Percentiles rank a stretch among this genome's conserved stretches.
These are phyloP conservation scores for Fusarium metavorans DNA, from an alignment of 2,329 filamentous ascomycete species.

Conservation along the genomic window DNA sequence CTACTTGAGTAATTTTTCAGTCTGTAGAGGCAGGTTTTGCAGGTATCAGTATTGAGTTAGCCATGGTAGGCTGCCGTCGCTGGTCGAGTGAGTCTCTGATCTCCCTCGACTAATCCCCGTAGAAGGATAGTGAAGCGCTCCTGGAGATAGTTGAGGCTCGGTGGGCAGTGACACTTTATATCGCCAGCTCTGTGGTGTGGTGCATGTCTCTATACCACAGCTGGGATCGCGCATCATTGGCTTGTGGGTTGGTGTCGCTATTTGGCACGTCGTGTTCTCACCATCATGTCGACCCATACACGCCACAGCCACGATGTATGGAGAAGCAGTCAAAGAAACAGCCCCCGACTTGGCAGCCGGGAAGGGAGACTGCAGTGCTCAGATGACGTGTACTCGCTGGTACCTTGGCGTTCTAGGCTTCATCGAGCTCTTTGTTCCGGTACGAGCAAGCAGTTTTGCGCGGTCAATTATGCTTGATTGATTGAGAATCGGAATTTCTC, in stretches of 20 bases:
- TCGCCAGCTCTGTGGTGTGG: not conserved
- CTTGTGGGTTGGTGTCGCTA: not conserved
- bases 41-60: not conserved
- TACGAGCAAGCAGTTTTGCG: not conserved
- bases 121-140: not conserved
- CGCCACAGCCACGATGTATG: not conserved
- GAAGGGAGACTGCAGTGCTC: not conserved
- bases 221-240: not conserved
- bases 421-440: not conserved
- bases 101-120: not conserved
- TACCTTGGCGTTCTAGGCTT: not conserved
- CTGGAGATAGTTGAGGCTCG: not conserved
- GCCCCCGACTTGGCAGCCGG: not conserved
- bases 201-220: not conserved
- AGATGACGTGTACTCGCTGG: not conserved
- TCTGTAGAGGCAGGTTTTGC: not conserved
- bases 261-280: not conserved
- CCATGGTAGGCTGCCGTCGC: not conserved
- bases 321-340: not conserved
- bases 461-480: not conserved
- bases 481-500: not conserved
- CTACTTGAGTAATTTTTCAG: not conserved
- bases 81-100: not conserved
- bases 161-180: no score
- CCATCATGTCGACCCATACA: not conserved